phyloP scores from a whole-genome alignment of 2,329 filamentous ascomycete genomes.

The Claviceps purpurea region DNA sequence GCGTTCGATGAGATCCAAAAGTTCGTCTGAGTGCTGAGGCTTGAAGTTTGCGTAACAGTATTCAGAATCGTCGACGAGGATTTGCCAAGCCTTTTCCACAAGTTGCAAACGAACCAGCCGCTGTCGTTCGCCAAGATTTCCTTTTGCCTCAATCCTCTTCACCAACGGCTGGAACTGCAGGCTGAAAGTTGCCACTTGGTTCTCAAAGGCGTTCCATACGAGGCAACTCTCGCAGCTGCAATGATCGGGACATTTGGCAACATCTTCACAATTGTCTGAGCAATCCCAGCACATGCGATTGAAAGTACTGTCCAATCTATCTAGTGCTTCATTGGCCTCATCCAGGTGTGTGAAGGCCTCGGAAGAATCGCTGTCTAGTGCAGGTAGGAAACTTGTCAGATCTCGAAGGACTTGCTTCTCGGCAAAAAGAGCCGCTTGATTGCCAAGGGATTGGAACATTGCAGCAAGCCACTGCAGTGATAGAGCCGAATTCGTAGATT shows the following conservation, averaged over 20 bases:
- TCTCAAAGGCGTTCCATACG: not conserved
- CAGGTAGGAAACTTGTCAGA: not conserved
- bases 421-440: slow-evolving; percentile 1
- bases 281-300: not conserved
- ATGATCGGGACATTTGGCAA: not conserved
- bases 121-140: not conserved
- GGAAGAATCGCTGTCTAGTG: not conserved
- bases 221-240: not conserved
- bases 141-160: not conserved
- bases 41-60: not conserved
- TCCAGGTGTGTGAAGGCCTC: not conserved
- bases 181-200: not conserved
- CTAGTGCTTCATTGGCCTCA: slow-evolving; percentile 3
- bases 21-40: not conserved
- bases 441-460: slow-evolving; percentile 3
- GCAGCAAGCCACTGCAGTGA: slow-evolving; percentile 1
- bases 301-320: slow-evolving; percentile 1
- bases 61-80: not conserved
- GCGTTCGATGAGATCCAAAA: slow-evolving; percentile 3
- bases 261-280: not conserved
- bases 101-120: not conserved
- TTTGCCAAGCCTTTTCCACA: not conserved
- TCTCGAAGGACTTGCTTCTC: not conserved
- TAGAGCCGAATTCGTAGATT: not conserved
- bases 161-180: not conserved